Evolutionary conservation across 352 stramenopile species (phyloP).

Genomic region (Phytophthora vignae): DNA sequence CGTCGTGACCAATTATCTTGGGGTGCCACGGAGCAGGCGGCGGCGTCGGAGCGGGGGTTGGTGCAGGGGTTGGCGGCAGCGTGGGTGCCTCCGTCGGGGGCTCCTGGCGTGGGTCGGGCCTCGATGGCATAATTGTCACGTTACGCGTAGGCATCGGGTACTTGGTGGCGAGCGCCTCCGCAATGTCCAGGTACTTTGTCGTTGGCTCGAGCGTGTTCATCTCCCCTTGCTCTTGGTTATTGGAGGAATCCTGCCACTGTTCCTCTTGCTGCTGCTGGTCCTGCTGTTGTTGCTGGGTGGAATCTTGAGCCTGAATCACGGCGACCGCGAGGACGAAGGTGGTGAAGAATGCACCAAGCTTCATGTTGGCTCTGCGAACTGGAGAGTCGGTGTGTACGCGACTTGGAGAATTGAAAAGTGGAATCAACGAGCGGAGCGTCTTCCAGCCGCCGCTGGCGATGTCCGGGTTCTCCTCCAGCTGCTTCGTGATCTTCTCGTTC

Average conservation of each 20-base stretch:
- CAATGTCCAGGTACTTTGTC: too few species aligned
- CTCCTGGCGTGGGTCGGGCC: too few species aligned
- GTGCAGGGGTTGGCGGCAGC: too few species aligned
- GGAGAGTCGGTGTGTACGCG: background rate
- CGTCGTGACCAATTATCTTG: background rate
- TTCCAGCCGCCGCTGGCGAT: constrained; percentile 77
- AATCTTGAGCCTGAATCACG: constrained; percentile 3
- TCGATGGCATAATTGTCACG: too few species aligned
- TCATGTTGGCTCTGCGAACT: background rate
- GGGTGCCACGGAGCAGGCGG: background rate
- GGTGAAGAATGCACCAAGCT: background rate
- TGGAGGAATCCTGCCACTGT: background rate
- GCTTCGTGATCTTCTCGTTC: constrained; percentile 82
- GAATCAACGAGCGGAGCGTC: constrained; percentile 35
- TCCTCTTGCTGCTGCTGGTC: background rate
- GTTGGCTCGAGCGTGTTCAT: too few species aligned
- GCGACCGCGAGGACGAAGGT: background rate
- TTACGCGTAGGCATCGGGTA: too few species aligned
- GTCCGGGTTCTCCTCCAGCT: constrained; percentile 75
- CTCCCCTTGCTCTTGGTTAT: background rate
- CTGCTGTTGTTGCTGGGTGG: constrained; percentile 5
- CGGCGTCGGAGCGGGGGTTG: too few species aligned
- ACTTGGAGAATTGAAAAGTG: background rate
- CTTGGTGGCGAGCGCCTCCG: too few species aligned
- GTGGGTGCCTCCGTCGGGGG: too few species aligned